Evolutionary conservation across 805 yeast species (phyloP).

Genomic region (Yarrowia yakushimensis): DNA sequence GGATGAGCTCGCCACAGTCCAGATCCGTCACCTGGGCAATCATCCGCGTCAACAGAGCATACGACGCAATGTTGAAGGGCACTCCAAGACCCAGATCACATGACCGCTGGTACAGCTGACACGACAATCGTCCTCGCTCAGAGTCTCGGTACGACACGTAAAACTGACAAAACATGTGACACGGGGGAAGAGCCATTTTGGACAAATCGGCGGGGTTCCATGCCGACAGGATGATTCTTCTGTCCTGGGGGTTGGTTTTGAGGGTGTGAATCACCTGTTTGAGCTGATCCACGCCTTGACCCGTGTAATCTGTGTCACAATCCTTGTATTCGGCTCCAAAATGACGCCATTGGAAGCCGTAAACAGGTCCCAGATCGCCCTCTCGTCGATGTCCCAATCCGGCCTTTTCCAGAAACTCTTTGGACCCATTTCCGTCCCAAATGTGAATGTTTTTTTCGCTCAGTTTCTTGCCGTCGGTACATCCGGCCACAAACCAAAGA

Average conservation of each 20-base stretch:
- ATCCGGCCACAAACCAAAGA: slow-evolving; percentile 88
- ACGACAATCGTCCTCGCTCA: slow-evolving; percentile 66
- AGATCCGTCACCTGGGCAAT: slow-evolving; percentile 92
- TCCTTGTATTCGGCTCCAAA: slow-evolving; percentile 91
- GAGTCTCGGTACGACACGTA: slow-evolving; percentile 66
- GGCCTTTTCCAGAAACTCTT: slow-evolving; percentile 79
- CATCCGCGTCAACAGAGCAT: slow-evolving; percentile 89
- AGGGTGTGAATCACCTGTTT: slow-evolving; percentile 72
- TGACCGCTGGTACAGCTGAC: slow-evolving; percentile 92
- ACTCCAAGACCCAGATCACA: slow-evolving; percentile 99
- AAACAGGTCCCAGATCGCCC: slow-evolving; percentile 97
- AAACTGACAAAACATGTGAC: slow-evolving; percentile 95
- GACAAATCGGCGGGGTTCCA: slow-evolving; percentile 98
- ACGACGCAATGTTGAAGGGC: slow-evolving; percentile 96
- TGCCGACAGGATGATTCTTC: slow-evolving; percentile 91
- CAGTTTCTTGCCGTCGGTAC: slow-evolving; percentile 79
- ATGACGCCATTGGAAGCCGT: slow-evolving; percentile 99
- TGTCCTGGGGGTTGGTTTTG: slow-evolving; percentile 86
- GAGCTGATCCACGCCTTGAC: slow-evolving; percentile 88
- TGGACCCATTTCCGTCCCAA: slow-evolving; percentile 98
- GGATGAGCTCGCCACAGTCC: slow-evolving; percentile 94
- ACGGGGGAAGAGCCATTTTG: slow-evolving; percentile 96
- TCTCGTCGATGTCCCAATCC: slow-evolving; percentile 79
- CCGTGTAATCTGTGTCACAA: slow-evolving; percentile 82
- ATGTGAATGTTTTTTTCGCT: slow-evolving; percentile 86